These are phyloP conservation scores for Haematococcus lacustris DNA, from an alignment of 139 green algal species.

Conservation along the genomic window DNA sequence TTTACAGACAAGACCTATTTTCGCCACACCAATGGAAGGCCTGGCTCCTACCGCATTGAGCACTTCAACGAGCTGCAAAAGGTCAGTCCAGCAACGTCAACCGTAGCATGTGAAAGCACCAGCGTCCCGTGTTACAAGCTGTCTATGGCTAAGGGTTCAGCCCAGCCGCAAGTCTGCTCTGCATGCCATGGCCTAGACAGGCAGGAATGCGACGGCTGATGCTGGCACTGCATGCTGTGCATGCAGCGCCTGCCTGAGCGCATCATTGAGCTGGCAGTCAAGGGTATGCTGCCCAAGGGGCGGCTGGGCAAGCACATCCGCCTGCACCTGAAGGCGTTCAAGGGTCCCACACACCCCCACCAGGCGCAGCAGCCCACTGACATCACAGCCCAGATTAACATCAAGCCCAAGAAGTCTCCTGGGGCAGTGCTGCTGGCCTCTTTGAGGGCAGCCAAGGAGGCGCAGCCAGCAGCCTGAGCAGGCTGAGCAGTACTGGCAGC, in stretches of 20 bases:
- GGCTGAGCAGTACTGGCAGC: no score
- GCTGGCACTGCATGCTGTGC: neutral
- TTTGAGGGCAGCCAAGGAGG: no score
- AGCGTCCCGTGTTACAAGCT: no score
- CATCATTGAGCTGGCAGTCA: constrained; percentile 95
- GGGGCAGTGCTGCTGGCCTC: constrained; percentile 17
- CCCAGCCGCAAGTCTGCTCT: no score
- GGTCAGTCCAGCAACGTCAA: constrained; percentile 35
- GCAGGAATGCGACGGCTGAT: no score
- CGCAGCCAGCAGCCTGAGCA: no score
- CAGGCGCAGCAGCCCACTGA: constrained; percentile 84
- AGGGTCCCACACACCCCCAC: constrained; percentile 84
- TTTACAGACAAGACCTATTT: constrained; percentile 86
- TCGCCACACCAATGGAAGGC: constrained; percentile 66
- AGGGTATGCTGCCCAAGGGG: constrained; percentile 97
- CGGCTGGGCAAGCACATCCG: constrained; percentile 75
- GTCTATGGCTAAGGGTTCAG: no score
- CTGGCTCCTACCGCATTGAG: constrained; percentile 68
- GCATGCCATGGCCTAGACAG: no score
- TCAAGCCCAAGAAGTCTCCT: constrained; percentile 36
- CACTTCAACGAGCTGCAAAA: constrained; percentile 70
- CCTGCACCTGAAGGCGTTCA: constrained; percentile 85
- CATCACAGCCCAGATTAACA: constrained; percentile 73
- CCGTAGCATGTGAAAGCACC: no score
- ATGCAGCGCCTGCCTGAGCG: constrained; percentile 87